Evolutionary conservation across 768 basidiomycete species (phyloP).

Genomic region (Auriscalpium orientale): DNA sequence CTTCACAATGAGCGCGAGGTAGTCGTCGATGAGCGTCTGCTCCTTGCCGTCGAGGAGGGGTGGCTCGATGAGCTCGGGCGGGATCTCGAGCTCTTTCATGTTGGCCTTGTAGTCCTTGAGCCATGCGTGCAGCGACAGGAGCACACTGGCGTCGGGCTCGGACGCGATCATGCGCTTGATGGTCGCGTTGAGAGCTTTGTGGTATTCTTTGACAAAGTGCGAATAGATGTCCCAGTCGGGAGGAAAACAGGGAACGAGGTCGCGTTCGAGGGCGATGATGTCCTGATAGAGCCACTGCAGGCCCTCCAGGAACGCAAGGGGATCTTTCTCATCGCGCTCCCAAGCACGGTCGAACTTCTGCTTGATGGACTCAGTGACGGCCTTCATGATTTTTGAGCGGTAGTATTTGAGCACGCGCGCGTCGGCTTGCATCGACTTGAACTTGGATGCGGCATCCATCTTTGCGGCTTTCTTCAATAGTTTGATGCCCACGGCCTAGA

Average conservation of each 20-base stretch:
- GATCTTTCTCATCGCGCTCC: slow-evolving; percentile 52
- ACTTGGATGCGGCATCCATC: slow-evolving; percentile 87
- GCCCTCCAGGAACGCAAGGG: slow-evolving; percentile 65
- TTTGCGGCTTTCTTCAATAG: slow-evolving; percentile 93
- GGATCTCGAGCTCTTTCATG: slow-evolving; percentile 89
- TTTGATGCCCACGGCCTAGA: slow-evolving; percentile 83
- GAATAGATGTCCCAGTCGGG: slow-evolving; percentile 85
- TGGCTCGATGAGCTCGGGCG: slow-evolving; percentile 76
- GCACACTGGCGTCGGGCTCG: slow-evolving; percentile 80
- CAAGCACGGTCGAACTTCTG: slow-evolving; percentile 63
- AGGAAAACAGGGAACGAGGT: slow-evolving; percentile 88
- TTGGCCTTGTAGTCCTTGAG: slow-evolving; percentile 91
- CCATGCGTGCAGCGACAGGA: slow-evolving; percentile 87
- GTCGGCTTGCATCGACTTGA: slow-evolving; percentile 88
- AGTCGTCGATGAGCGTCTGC: slow-evolving; percentile 89
- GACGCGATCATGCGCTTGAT: slow-evolving; percentile 63
- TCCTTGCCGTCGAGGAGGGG: slow-evolving; percentile 93
- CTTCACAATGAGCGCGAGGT: slow-evolving; percentile 84
- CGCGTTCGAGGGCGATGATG: slow-evolving; percentile 83
- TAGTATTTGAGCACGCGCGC: slow-evolving; percentile 94
- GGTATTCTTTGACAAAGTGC: slow-evolving; percentile 81
- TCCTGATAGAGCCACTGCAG: slow-evolving; percentile 93
- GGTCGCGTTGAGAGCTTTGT: slow-evolving; percentile 71
- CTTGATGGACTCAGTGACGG: slow-evolving; percentile 71
- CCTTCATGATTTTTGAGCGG: slow-evolving; percentile 78